These are phyloP conservation scores for Hypoxylon rickii DNA, from an alignment of 495 filamentous ascomycete genomes.

Conservation along the genomic window DNA sequence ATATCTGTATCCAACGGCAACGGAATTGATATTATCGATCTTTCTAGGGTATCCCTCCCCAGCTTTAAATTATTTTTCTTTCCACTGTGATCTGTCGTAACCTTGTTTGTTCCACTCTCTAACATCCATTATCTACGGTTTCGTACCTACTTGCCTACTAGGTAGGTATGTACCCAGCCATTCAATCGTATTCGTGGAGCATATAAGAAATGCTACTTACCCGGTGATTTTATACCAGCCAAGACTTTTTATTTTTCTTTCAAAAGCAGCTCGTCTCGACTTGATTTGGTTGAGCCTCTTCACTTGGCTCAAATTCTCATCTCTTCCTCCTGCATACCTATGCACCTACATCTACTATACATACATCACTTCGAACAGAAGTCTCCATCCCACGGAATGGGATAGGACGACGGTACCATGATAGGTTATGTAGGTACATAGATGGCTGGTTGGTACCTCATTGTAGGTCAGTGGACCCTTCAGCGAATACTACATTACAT, in stretches of 20 bases:
- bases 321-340: neutral
- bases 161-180: neutral
- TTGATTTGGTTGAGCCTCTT: neutral
- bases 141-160: neutral
- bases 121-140: neutral
- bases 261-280: neutral
- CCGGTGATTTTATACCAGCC: neutral
- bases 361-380: neutral
- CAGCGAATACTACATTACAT: slow-evolving; percentile 30
- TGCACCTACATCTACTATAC: neutral
- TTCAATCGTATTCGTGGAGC: neutral
- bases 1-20: too few relatives aligned
- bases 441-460: slow-evolving; percentile 9
- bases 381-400: slow-evolving; percentile 9
- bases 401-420: too few relatives aligned
- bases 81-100: too few relatives aligned
- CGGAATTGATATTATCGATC: too few relatives aligned
- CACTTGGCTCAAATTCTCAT: neutral
- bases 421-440: too few relatives aligned
- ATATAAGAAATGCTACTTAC: neutral
- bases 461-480: slow-evolving; percentile 16
- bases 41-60: too few relatives aligned
- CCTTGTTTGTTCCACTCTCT: too few relatives aligned
- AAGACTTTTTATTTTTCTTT: neutral
- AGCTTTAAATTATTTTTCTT: too few relatives aligned